A percentile compares a stretch with the other conserved stretches of the same genome.
Conservation (phyloP, 2,329 filamentous ascomycete genomes). For the Cladosporium sp. region DNA sequence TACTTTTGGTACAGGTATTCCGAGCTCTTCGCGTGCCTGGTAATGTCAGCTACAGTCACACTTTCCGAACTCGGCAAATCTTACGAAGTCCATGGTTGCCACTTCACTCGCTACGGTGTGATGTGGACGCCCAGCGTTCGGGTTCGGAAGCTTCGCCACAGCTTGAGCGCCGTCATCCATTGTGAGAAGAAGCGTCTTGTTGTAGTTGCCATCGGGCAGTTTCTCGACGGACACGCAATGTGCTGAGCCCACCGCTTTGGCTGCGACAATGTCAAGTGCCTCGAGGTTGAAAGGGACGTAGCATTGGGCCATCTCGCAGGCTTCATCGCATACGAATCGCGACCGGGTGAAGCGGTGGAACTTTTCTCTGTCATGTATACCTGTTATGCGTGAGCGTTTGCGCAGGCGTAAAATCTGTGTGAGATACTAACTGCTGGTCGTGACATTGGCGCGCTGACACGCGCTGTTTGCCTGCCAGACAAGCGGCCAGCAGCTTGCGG, state of each 20-base stretch:
- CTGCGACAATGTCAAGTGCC: conserved; percentile 32
- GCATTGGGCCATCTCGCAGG: conserved; percentile 19
- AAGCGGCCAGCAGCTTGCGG: not conserved
- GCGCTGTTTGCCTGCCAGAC: not conserved
- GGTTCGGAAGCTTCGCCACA: conserved; percentile 41
- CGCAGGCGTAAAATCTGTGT: not conserved
- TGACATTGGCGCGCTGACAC: not conserved
- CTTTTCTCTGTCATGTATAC: not conserved
- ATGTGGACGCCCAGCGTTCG: conserved; percentile 37
- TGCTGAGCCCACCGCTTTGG: not conserved
- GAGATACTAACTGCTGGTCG: not conserved
- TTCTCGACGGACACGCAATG: conserved; percentile 26
- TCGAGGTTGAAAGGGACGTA: conserved; percentile 33
- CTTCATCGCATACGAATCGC: conserved; percentile 21
- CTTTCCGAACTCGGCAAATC: too few relatives aligned
- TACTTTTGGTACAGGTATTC: conserved; percentile 26
- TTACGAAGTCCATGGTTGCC: conserved; percentile 41
- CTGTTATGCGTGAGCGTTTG: not conserved
- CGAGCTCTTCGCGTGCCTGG: conserved; percentile 34
- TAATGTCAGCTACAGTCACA: not conserved
- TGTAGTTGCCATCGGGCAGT: conserved; percentile 38
- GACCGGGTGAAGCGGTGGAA: not conserved
- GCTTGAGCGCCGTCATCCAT: conserved; percentile 40
- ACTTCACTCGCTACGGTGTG: conserved; percentile 41
- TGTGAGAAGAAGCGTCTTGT: conserved; percentile 37